Percentiles rank a stretch among this genome's conserved stretches.
phyloP scores from a whole-genome alignment of 768 basidiomycete species.

The Boletus subparvulus region DNA sequence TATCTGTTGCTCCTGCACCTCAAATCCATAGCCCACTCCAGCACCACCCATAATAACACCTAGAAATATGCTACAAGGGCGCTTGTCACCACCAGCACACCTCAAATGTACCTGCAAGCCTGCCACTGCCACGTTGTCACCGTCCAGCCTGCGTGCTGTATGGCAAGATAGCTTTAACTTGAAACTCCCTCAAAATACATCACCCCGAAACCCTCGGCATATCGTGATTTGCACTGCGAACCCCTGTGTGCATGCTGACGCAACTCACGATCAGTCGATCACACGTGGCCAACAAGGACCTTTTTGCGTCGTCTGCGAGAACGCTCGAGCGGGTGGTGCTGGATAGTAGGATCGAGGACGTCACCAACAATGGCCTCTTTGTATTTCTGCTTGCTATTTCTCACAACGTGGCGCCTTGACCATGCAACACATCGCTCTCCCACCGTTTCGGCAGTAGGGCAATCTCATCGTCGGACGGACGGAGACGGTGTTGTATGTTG shows the following conservation, averaged over 20 bases:
- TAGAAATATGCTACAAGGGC: too few species aligned
- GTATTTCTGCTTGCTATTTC: conserved; percentile 15
- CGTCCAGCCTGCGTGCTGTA: conserved; percentile 19
- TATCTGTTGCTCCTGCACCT: too few species aligned
- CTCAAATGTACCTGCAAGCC: too few species aligned
- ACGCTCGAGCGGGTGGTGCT: conserved; percentile 22
- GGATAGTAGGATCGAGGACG: conserved; percentile 10
- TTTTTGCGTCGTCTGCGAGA: conserved; percentile 9
- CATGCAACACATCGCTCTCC: conserved; percentile 19
- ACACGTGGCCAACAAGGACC: conserved; percentile 18
- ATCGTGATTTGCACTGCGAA: conserved; percentile 14
- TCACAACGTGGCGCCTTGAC: conserved; percentile 13
- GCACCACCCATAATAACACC: too few species aligned
- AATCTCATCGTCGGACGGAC: conserved; percentile 17
- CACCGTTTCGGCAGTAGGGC: conserved; percentile 16
- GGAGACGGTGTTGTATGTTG: conserved; percentile 19
- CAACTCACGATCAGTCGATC: conserved; percentile 19
- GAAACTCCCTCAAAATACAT: conserved; percentile 8
- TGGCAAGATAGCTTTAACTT: conserved; percentile 11
- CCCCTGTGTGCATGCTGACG: conserved; percentile 16
- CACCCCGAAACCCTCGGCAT: conserved; percentile 9
- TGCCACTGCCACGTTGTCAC: too few species aligned
- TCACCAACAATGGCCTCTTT: conserved; percentile 20
- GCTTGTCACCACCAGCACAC: too few species aligned
- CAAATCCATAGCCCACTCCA: too few species aligned